A percentile compares a stretch with the other conserved stretches of the same genome.
Evolutionary conservation across 352 stramenopile species (phyloP).

Genomic region (Phytophthora citrophthora): DNA sequence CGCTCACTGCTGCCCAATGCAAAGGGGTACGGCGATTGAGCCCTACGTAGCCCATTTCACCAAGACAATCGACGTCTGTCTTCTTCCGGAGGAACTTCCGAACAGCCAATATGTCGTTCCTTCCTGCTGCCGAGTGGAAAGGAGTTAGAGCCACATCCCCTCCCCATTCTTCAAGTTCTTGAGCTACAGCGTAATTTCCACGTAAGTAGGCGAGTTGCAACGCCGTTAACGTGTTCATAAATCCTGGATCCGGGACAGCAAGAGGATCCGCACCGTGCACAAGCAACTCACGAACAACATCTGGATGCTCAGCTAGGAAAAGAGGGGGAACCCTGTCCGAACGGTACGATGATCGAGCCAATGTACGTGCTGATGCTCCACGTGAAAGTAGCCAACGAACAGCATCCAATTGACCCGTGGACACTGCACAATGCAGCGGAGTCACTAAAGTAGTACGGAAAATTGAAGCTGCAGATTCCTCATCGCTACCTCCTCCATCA

Average conservation of each 20-base stretch:
- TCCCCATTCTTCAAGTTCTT: constrained; percentile 82
- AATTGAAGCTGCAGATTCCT: constrained; percentile 75
- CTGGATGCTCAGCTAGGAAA: constrained; percentile 74
- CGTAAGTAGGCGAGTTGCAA: constrained; percentile 82
- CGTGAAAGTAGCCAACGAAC: constrained; percentile 75
- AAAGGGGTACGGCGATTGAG: constrained; percentile 81
- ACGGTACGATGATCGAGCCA: constrained; percentile 68
- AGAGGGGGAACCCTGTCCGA: constrained; percentile 78
- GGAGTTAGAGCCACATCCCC: constrained; percentile 82
- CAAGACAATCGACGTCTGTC: constrained; percentile 69
- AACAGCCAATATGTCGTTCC: constrained; percentile 62
- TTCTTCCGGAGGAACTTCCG: constrained; percentile 70
- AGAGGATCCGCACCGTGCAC: constrained; percentile 71
- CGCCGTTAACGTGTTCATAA: constrained; percentile 83
- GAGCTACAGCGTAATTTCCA: constrained; percentile 76
- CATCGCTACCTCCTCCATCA: constrained; percentile 39
- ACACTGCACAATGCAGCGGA: constrained; percentile 80
- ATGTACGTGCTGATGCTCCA: constrained; percentile 56
- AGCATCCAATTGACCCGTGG: constrained; percentile 67
- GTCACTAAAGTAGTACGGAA: constrained; percentile 88
- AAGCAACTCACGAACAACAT: constrained; percentile 69
- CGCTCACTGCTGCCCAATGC: constrained; percentile 82
- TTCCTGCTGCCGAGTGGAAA: constrained; percentile 69
- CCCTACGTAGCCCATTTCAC: constrained; percentile 82
- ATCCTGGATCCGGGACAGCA: constrained; percentile 71